phyloP scores from a whole-genome alignment of 768 basidiomycete genomes.

The Lepiota brunneoincarnata region DNA sequence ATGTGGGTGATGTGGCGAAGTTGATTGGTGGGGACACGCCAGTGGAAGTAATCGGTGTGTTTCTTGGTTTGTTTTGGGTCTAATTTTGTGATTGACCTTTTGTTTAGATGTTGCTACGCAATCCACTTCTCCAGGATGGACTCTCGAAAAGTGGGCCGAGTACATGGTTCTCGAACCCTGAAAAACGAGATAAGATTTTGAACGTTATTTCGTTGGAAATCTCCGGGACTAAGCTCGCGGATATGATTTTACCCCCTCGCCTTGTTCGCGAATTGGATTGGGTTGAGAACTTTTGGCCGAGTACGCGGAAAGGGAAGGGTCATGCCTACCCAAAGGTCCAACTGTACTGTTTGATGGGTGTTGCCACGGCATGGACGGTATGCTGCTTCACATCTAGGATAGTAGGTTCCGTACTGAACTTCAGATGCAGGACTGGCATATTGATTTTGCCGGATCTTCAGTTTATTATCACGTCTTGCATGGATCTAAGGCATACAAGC shows the following conservation, averaged over 20 bases:
- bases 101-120: constrained; percentile 82
- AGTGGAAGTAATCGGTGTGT: constrained; percentile 88
- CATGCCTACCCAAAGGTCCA: constrained; percentile 90
- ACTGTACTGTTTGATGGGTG: constrained; percentile 96
- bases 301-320: constrained; percentile 66
- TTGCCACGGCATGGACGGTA: constrained; percentile 91
- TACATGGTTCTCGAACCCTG: constrained; percentile 72
- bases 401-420: neutral
- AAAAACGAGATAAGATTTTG: constrained; percentile 77
- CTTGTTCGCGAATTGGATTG: constrained; percentile 90
- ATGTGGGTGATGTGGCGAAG: constrained; percentile 78
- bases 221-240: constrained; percentile 78
- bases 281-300: constrained; percentile 96
- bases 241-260: constrained; percentile 77
- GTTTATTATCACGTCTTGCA: constrained; percentile 95
- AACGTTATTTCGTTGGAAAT: constrained; percentile 97
- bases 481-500: constrained; percentile 67
- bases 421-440: constrained; percentile 83
- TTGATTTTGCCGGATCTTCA: constrained; percentile 96
- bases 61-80: neutral
- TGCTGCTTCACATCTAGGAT: constrained; percentile 26
- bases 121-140: constrained; percentile 84
- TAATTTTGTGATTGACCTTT: constrained; percentile 1
- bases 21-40: constrained; percentile 75
- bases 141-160: constrained; percentile 85